These are phyloP conservation scores for Apophysomyces elegans DNA, from an alignment of 371 early-diverging fungal species.

Conservation along the genomic window DNA sequence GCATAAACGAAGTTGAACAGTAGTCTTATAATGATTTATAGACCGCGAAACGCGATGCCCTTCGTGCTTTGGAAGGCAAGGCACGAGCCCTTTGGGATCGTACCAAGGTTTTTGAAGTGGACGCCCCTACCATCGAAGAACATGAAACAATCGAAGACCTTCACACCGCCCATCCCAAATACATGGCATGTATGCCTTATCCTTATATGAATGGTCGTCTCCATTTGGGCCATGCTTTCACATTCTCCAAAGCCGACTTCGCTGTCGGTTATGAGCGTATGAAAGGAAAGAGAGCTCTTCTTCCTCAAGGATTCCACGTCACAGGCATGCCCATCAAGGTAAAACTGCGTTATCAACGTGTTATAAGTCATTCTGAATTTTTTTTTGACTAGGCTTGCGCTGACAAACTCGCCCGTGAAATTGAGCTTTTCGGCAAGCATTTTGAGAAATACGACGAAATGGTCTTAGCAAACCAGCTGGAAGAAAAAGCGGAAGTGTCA, in stretches of 20 bases:
- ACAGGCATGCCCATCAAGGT: slow-evolving; percentile 99
- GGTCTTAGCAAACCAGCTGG: slow-evolving; percentile 53
- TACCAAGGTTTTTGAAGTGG: slow-evolving; percentile 78
- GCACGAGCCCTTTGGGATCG: slow-evolving; percentile 87
- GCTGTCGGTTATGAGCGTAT: slow-evolving; percentile 93
- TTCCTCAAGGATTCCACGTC: slow-evolving; percentile 99
- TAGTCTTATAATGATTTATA: slow-evolving; percentile 19
- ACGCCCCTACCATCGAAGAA: slow-evolving; percentile 83
- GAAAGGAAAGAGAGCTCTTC: slow-evolving; percentile 94
- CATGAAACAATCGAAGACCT: slow-evolving; percentile 54
- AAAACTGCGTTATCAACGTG: slow-evolving; percentile 12
- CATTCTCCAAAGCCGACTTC: slow-evolving; percentile 98
- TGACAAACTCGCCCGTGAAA: slow-evolving; percentile 96
- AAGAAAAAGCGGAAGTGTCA: slow-evolving; percentile 51
- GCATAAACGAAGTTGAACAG: not conserved
- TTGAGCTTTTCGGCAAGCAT: slow-evolving; percentile 90
- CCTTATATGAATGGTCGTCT: slow-evolving; percentile 99
- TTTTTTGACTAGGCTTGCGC: slow-evolving; percentile 83
- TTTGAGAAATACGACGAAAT: slow-evolving; percentile 67
- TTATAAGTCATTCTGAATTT: not conserved
- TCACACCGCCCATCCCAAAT: slow-evolving; percentile 84
- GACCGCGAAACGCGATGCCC: slow-evolving; percentile 86
- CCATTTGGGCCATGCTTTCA: slow-evolving; percentile 99
- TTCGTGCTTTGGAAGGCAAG: slow-evolving; percentile 76
- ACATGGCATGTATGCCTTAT: slow-evolving; percentile 97